phyloP scores from a whole-genome alignment of 495 filamentous ascomycete species.

The Aspergillus cristatus region DNA sequence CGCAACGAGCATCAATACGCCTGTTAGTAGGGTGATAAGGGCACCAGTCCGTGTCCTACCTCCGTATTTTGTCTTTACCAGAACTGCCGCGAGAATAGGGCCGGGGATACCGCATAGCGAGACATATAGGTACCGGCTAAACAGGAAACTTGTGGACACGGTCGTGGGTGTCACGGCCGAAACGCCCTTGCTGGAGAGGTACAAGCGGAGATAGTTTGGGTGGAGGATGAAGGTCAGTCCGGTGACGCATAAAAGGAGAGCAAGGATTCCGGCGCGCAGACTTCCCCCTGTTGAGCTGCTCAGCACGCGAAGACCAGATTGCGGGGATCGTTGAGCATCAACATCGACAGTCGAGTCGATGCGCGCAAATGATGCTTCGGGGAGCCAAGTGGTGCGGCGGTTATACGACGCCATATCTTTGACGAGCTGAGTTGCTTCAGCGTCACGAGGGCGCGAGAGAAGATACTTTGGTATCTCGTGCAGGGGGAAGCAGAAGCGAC shows the following conservation, averaged over 20 bases:
- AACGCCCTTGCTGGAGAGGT: conserved; percentile 2
- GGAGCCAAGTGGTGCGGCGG: conserved; percentile 16
- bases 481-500: conserved; percentile 48
- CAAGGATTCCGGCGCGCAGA: conserved; percentile 2
- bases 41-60: conserved; percentile 11
- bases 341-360: conserved; percentile 13
- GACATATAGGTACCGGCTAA: conserved; percentile 6
- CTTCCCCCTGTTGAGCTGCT: conserved; percentile 2
- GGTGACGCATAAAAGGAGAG: conserved; percentile 9
- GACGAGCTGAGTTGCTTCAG: conserved; percentile 15
- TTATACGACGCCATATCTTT: conserved; percentile 16
- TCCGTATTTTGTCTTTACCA: conserved; percentile 6
- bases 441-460: conserved; percentile 12
- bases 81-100: conserved; percentile 3
- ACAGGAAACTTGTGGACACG: conserved; percentile 4
- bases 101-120: conserved; percentile 7
- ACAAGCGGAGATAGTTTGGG: conserved; percentile 8
- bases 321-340: background rate
- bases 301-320: conserved; percentile 1
- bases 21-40: conserved; percentile 3
- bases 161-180: background rate
- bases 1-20: conserved; percentile 1
- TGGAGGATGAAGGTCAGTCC: conserved; percentile 12
- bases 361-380: conserved; percentile 12
- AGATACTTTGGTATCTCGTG: conserved; percentile 19